phyloP scores from a whole-genome alignment of 148 eudicot genomes.

The Nyssa sinensis region DNA sequence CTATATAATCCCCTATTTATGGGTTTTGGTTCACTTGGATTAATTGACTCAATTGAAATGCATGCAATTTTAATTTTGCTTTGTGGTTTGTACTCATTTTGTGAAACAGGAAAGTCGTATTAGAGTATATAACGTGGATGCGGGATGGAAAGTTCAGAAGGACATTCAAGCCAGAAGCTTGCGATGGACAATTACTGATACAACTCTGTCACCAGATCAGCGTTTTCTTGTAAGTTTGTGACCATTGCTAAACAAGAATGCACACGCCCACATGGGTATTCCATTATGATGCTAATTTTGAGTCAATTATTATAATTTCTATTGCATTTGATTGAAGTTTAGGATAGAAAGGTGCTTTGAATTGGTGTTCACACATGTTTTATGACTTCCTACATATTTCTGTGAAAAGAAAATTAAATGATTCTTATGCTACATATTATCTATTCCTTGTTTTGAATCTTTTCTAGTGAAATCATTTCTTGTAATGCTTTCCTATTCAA shows the following conservation, averaged over 20 bases:
- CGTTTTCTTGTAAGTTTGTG: constrained; percentile 61
- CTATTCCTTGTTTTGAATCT: too few species aligned
- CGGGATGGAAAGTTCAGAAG: constrained; percentile 65
- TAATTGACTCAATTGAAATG: neutral
- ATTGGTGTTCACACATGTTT: neutral
- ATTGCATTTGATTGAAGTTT: neutral
- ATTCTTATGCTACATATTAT: too few species aligned
- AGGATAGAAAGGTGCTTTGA: neutral
- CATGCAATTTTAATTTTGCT: neutral
- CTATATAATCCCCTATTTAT: neutral
- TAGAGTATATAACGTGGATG: constrained; percentile 59
- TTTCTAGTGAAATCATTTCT: too few species aligned
- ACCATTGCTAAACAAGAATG: constrained; percentile 7
- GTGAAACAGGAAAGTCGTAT: constrained; percentile 64
- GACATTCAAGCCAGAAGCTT: constrained; percentile 64
- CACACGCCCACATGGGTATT: neutral
- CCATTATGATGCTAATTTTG: neutral
- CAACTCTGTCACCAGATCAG: constrained; percentile 77
- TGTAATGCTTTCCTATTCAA: neutral
- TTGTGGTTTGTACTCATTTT: neutral
- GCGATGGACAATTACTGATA: constrained; percentile 77
- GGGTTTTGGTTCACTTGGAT: neutral
- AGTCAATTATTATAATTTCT: neutral
- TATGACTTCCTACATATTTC: neutral
- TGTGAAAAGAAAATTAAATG: neutral